Evolutionary conservation across 2,329 filamentous ascomycete genomes (phyloP).

Genomic region (Berkeleyomyces basicola): DNA sequence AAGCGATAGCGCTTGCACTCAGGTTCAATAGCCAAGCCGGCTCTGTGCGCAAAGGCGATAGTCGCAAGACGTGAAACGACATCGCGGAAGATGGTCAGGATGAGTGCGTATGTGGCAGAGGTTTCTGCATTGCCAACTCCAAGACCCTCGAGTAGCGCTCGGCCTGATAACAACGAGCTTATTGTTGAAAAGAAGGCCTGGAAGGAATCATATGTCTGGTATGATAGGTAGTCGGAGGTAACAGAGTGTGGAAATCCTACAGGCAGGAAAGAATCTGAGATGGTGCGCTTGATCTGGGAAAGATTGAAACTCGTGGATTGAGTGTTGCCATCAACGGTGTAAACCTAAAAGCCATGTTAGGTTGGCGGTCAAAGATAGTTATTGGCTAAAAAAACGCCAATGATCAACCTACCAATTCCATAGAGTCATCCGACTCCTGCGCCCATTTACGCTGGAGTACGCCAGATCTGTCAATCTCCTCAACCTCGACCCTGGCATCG

Average conservation of each 20-base stretch:
- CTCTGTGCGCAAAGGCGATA: conserved; percentile 68
- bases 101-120: conserved; percentile 62
- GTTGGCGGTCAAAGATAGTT: background rate
- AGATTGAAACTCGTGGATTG: background rate
- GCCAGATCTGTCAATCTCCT: conserved; percentile 25
- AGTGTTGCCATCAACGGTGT: background rate
- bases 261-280: conserved; percentile 62
- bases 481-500: conserved; percentile 18
- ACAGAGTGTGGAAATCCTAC: conserved; percentile 81
- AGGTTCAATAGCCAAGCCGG: conserved; percentile 69
- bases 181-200: conserved; percentile 77
- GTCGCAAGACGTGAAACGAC: conserved; percentile 68
- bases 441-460: conserved; percentile 22
- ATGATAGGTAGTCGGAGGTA: conserved; percentile 67
- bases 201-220: conserved; percentile 53
- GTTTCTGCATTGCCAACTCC: conserved; percentile 69
- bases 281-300: conserved; percentile 16
- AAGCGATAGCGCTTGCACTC: conserved; percentile 85
- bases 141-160: conserved; percentile 64
- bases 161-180: conserved; percentile 59
- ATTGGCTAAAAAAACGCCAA: too few relatives aligned
- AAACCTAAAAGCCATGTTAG: background rate
- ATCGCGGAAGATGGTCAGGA: conserved; percentile 71
- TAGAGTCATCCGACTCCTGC: conserved; percentile 5
- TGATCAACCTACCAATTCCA: background rate